Evolutionary conservation across 805 yeast genomes (phyloP), one percentile per base, ranked within the genome.

Genomic region (Cyberlindnera subsufficiens): DNA sequence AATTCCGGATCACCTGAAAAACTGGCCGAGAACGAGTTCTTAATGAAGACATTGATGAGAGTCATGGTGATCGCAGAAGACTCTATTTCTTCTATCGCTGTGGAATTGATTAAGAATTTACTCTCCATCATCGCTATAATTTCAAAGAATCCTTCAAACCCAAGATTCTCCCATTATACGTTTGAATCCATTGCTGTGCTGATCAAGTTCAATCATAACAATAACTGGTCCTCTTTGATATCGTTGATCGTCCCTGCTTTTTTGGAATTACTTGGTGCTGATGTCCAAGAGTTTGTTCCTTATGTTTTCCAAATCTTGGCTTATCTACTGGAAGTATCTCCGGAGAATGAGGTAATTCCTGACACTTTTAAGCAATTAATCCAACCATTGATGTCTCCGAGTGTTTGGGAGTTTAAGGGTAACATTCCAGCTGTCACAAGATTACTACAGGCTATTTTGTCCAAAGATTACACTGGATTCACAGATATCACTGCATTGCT

Each of bases 381-480:
- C 17, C 80, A 80, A 50, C 98, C 99, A 1, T 67, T 93, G 36
- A 69, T 93, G 53, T 77, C 96, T 1, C 97, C 98, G n/a, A 62
- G 79, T 6, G 82, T 90, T 31, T 93, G 99, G 99, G 98, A 93
- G 61, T 78, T 77, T 47, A 74, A 80, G 50, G 99, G 98, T 14
- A 93, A 91, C 53, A 80, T 91, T 30, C 99, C 99, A 3, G 97
- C 96, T 2, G 78, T 91, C 17, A 82, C 95, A 0, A 77, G 96
- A 53, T 68, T 93, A 40, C 67, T 93, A 32, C 74, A 79, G 42
- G 80, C 87, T 6, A 80, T 91, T 17, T 65, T 80, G n/a, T 56
- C 61, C 25, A 60, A 60, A 15, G 71, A 71, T 33, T 52, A 55
- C 9, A 41, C 52, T 3, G 53, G 63, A 2, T 71, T 65, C 37